phyloP scores from a whole-genome alignment of 1,139 yeast genomes.

The Scheffersomyces parashehatae region DNA sequence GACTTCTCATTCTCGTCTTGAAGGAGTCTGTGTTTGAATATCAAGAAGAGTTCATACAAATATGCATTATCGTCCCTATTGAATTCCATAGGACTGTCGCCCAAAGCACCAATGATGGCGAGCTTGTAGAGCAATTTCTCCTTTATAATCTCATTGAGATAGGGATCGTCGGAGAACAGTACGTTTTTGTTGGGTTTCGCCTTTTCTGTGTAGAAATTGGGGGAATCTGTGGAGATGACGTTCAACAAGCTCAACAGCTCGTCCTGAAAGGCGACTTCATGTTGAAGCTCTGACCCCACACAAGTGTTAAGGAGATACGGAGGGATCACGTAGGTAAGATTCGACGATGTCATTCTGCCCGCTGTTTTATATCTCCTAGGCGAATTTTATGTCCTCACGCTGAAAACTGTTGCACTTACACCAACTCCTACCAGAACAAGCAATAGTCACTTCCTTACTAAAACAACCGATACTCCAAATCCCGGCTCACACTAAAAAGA shows the following conservation, averaged over 20 bases:
- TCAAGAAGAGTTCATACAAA: slow-evolving; percentile 32
- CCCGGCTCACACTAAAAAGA: too few species aligned
- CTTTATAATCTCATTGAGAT: slow-evolving; percentile 33
- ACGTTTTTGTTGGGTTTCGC: slow-evolving; percentile 11
- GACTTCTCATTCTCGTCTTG: slow-evolving; percentile 12
- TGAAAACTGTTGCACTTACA: background rate
- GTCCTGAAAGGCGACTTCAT: slow-evolving; percentile 22
- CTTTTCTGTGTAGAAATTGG: slow-evolving; percentile 19
- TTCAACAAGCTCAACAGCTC: slow-evolving; percentile 29
- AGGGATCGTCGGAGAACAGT: slow-evolving; percentile 32
- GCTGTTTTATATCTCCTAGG: too few species aligned
- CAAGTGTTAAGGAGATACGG: slow-evolving; percentile 45
- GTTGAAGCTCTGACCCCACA: slow-evolving; percentile 35
- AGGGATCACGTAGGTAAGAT: slow-evolving; percentile 38
- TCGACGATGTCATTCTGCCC: slow-evolving; percentile 8
- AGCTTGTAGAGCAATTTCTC: slow-evolving; percentile 39
- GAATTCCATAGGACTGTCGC: slow-evolving; percentile 33
- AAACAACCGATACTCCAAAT: too few species aligned
- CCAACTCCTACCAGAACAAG: too few species aligned
- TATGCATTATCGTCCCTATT: slow-evolving; percentile 26
- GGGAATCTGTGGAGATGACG: slow-evolving; percentile 27
- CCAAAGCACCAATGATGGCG: slow-evolving; percentile 39
- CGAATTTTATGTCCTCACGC: background rate
- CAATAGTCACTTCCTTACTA: too few species aligned
- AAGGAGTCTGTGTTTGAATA: slow-evolving; percentile 31